These are phyloP conservation scores for Acanthamoeba lenticulata DNA, from an alignment of 208 protist species.

Conservation along the genomic window DNA sequence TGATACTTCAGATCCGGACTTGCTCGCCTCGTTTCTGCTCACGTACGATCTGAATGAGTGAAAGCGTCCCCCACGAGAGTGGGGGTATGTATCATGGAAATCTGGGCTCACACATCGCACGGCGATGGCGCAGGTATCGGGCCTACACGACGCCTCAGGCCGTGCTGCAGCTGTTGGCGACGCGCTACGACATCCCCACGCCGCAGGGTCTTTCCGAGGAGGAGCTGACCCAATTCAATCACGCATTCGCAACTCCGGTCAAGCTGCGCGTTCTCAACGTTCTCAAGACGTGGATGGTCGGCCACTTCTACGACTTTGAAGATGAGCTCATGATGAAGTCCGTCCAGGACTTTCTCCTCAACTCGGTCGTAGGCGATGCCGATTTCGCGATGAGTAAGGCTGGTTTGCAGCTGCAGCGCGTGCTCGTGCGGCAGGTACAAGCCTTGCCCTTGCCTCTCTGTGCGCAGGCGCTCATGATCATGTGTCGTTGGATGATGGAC, in stretches of 20 bases:
- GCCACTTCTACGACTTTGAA: constrained; percentile 60
- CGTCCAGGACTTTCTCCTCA: background rate
- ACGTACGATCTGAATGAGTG: no score
- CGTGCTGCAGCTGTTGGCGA: background rate
- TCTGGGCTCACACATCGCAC: background rate
- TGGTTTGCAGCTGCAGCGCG: background rate
- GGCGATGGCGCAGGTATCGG: background rate
- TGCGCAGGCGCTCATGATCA: background rate
- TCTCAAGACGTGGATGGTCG: constrained; percentile 37
- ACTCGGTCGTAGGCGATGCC: background rate
- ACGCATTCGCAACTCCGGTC: background rate
- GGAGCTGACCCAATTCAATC: background rate
- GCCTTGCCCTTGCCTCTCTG: background rate
- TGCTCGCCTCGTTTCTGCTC: no score
- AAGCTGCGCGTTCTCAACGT: constrained; percentile 10
- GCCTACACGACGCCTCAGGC: background rate
- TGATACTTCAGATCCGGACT: no score
- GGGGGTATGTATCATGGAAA: no score
- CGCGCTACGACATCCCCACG: background rate
- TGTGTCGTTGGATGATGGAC: background rate
- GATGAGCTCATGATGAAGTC: background rate
- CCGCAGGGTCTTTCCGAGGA: background rate
- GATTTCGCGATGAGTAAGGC: constrained; percentile 26
- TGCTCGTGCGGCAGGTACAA: constrained; percentile 8
- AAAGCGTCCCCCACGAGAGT: no score